Base-by-base conservation (phyloP, 179 eudicot species). In the Gypsophila paniculata region DNA sequence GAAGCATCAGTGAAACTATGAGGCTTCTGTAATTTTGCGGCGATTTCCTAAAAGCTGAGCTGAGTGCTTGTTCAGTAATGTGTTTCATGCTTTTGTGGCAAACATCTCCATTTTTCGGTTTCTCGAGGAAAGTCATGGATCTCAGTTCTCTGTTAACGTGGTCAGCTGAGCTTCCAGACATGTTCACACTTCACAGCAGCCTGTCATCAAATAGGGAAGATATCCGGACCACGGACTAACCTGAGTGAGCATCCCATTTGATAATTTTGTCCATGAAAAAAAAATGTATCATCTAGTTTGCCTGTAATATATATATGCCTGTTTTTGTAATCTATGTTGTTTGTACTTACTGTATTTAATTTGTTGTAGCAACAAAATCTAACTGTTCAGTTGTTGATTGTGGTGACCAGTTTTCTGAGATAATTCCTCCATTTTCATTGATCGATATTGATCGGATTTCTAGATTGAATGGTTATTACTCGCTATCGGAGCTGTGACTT, bases 1-100 rank as follows among this genome's bases (percentile, higher is more conserved):
- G 19, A 39, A 68, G 68, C 26, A 36, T 44, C 32, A 34, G 58
- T 62, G 54, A 19, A 5, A 18, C n/a, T 51, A 54, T 10, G 38
- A 68, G 72, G 36, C 51, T 44, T 62, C 72, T 76, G 52, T 60
- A 66, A 65, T 65, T 73, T 74, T 77, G 80, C 23, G 63, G 61
- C 6, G 59, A 55, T 6, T n/a, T 29, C 32, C 57, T 34, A 21
- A 60, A 25, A 59, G 42, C 65, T 61, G 65, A 61, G 19, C 44
- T n/a, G 39, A 61, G 67, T 18, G 44, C 23, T 15, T 62, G 23
- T 36, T 12, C 22, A 19, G 17, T 26, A 68, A 18, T 15, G 14
- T 8, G 5, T 25, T 26, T 52, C 39, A 21, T 67, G 59, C 57
- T 22, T 34, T 29, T 17, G 13, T 5, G 9, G 49, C 34, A 19